These are phyloP conservation scores for Cornus suecica DNA, from an alignment of 148 eudicot species.

Conservation along the genomic window DNA sequence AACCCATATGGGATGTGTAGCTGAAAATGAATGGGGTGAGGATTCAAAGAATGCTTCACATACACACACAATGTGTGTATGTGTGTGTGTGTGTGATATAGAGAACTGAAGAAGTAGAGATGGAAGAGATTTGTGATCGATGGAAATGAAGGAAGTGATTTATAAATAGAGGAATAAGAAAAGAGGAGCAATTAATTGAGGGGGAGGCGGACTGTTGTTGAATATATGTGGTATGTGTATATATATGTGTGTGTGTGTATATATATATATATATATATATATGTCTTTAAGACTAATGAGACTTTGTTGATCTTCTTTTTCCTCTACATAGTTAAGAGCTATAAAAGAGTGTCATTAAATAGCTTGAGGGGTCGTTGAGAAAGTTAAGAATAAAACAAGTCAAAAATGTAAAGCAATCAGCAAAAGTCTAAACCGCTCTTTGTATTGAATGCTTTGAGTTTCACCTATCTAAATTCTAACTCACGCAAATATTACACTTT, in stretches of 20 bases:
- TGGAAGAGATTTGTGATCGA: constrained; percentile 11
- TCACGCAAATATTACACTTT: no score
- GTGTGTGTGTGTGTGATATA: constrained; percentile 8
- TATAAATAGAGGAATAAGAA: constrained; percentile 22
- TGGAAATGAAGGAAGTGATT: constrained; percentile 21
- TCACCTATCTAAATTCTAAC: no score
- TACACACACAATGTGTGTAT: constrained; percentile 4
- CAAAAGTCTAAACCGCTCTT: background rate
- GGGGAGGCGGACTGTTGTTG: constrained; percentile 20
- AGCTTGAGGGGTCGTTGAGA: constrained; percentile 41
- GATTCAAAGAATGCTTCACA: background rate
- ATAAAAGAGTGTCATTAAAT: constrained; percentile 45
- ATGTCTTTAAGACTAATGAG: background rate
- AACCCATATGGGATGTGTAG: background rate
- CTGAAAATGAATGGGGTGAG: background rate
- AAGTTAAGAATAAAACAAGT: background rate
- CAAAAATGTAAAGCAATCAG: background rate
- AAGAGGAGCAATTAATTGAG: constrained; percentile 39
- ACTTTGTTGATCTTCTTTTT: background rate
- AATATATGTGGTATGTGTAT: background rate
- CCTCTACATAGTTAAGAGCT: constrained; percentile 7
- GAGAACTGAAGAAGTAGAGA: constrained; percentile 13
- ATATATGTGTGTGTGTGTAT: no score
- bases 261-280: background rate
- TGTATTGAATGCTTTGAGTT: background rate